Conservation (phyloP, 1,284 basidiomycete genomes). For the Puccinia brachypodii region DNA sequence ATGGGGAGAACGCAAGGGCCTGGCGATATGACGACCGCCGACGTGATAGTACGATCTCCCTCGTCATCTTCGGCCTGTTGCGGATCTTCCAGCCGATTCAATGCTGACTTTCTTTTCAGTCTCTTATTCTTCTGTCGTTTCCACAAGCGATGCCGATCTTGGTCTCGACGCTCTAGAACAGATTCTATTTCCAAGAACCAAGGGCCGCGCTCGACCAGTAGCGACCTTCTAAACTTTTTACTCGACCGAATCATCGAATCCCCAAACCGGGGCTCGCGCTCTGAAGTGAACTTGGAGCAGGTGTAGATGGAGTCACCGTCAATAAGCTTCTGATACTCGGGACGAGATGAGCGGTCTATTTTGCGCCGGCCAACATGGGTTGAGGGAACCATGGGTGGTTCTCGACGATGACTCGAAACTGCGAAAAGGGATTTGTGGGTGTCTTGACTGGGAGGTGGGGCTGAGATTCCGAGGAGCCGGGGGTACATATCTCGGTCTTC, state of each 20-base stretch:
- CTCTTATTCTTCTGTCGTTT: conserved; percentile 13
- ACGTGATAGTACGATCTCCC: neutral
- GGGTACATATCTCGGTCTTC: no score
- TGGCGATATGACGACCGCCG: neutral
- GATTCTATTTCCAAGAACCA: conserved; percentile 7
- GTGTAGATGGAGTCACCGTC: conserved; percentile 37
- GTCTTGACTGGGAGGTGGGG: no score
- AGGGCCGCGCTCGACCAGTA: conserved; percentile 2
- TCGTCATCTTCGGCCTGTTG: neutral
- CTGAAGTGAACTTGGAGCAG: conserved; percentile 7
- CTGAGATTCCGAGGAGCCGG: no score
- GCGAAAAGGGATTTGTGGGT: neutral
- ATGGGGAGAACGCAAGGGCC: neutral
- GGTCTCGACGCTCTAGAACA: conserved; percentile 18
- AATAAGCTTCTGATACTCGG: conserved; percentile 17
- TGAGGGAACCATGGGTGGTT: neutral
- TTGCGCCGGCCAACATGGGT: neutral
- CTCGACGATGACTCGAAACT: neutral
- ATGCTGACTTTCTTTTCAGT: neutral
- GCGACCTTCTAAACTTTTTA: conserved; percentile 12
- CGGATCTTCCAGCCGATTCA: neutral
- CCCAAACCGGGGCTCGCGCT: neutral
- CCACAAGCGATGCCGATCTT: conserved; percentile 14
- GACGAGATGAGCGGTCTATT: conserved; percentile 14
- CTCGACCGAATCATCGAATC: neutral